Base-by-base conservation (phyloP, 148 eudicot species). In the Polygonum maritimum region DNA sequence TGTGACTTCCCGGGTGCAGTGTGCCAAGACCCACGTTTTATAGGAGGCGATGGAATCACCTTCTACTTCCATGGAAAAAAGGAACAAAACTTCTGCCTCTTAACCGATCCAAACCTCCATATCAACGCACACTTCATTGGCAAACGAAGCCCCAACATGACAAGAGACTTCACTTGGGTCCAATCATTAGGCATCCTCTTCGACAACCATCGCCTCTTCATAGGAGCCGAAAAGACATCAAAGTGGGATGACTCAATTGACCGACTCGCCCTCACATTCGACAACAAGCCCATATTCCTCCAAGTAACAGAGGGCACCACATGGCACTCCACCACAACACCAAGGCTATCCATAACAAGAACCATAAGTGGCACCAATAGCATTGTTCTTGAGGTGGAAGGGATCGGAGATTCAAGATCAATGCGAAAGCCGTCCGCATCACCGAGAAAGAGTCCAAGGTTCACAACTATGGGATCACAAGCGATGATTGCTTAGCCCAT, bases 1-100 rank as follows among this genome's bases (percentile, higher is more conserved):
- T 84, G 89, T 70, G 82, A 87, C 74, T 75, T 73, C 71, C 89
- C 87, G 3, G 87, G 89, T 47, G 80, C 87, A 44, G 84, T 85
- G 6, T 87, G 90, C 75, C 86, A 85, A 79, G 87, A 85, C 67
- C 90, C 90, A 15, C 79, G 85, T 18, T 85, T 87, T 82, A 58
- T 87, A 5, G 90, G 87, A 33, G 87, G 80, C 18, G 87, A 85
- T 44, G 90, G 86, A 8, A 76, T 83, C 33, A 84, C 84, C 49
- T 87, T 84, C 82, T 87, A 84, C 75, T 87, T 87, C 78, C 89
- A 87, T 14, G 89, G 87, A 5, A 84, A 81, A 63, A 83, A 83
- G 38, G 81, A 87, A 36, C 54, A 18, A 35, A 81, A 83, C 78
- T 87, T 84, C 36, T 84, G 87, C 82, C 76, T 87, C 0, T 81